A percentile compares a stretch with the other conserved stretches of the same genome.
phyloP scores from a whole-genome alignment of 208 protist genomes.

The Histomonas meleagridis region DNA sequence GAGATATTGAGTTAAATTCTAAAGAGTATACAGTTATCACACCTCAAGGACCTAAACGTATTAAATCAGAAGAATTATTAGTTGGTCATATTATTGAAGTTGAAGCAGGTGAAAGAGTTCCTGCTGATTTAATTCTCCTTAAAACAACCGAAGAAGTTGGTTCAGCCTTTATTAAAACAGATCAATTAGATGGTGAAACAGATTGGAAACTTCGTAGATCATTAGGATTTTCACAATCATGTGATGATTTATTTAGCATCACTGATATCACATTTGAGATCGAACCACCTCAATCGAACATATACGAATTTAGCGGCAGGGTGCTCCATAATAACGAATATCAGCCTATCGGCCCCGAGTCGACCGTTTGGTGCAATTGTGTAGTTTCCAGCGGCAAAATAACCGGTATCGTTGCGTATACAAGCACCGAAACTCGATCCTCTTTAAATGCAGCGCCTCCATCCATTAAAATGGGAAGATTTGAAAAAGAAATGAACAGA shows the following conservation, averaged over 20 bases:
- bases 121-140: constrained; percentile 43
- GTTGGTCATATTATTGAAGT: constrained; percentile 42
- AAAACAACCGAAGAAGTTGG: not conserved
- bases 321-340: not conserved
- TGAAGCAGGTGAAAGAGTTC: constrained; percentile 16
- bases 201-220: not conserved
- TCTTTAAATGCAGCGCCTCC: not conserved
- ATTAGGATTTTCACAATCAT: not conserved
- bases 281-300: not conserved
- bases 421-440: constrained; percentile 35
- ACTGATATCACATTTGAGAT: not conserved
- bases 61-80: not conserved
- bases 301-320: not conserved
- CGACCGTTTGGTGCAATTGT: not conserved
- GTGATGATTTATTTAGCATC: not conserved
- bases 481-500: not conserved
- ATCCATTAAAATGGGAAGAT: not conserved
- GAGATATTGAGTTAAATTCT: constrained; percentile 23
- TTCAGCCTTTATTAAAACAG: constrained; percentile 39
- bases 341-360: not conserved
- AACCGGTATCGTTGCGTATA: not conserved
- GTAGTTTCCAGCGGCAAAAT: not conserved
- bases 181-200: constrained; percentile 39
- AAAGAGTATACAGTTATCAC: not conserved
- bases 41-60: not conserved